Evolutionary conservation across 1,139 yeast genomes (phyloP), one percentile per base, ranked within the genome.

Genomic region (Debaryomyces nepalensis): DNA sequence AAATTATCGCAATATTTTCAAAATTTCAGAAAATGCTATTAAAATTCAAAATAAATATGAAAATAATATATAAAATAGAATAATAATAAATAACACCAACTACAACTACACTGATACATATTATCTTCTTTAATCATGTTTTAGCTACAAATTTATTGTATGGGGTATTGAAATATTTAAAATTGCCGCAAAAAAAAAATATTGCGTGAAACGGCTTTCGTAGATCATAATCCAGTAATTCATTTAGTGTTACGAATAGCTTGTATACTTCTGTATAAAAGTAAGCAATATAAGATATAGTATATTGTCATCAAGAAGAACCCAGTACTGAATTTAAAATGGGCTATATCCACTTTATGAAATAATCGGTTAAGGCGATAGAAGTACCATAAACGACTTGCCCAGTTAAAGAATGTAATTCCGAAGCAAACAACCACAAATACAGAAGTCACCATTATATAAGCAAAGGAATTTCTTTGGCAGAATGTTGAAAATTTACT

Each of bases 321-420:
- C 1, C 60, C 59, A 16, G 44, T 39, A 3, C 47, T 49, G 19
- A 42, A 33, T 3, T 36, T 24, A 4, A 56, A 26, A 6, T 45
- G 37, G 3, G 56, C 58, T 12, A 55, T 37, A 29, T 45, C 41
- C 20, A 48, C 40, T 10, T 39, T 40, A 9, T 19, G 21, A 5
- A 48, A 33, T 4, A 47, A 38, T 11, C 39, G 32, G 7, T 39
- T 23, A 12, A 54, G 31, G 33, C 43, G 46, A 20, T 39, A 45
- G 29, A 39, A 51, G 39, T 44, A 50, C 21, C 46, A 38, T 3
- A 45, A 26, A 37, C 54, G 52, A 27, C 49, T 37, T 11, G 46
- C 41, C 54, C 52, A 54, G 2, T 41, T 35, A 19, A 35, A 23
- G 16, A 53, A 11, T 6, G 33, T 16, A 6, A 39, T 18, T 5